Percentiles rank a stretch among this genome's conserved stretches.
These are phyloP conservation scores for Saccharomyces kudriavzevii DNA, from an alignment of 805 yeast genomes.

Conservation along the genomic window DNA sequence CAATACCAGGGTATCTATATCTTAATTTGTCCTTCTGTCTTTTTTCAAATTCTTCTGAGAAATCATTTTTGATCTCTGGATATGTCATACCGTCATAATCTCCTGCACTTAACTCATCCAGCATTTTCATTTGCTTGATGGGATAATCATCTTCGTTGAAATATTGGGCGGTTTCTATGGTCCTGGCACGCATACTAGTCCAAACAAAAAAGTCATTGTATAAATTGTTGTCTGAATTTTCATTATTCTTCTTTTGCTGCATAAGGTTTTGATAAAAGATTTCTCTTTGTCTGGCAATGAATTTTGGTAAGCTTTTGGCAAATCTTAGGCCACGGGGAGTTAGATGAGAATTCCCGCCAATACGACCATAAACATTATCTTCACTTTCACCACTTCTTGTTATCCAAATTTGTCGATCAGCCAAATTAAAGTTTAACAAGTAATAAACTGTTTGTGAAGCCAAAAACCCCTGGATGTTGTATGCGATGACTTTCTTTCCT, in stretches of 20 bases:
- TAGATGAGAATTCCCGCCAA: slow-evolving; percentile 84
- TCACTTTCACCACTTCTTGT: slow-evolving; percentile 90
- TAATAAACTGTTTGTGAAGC: slow-evolving; percentile 92
- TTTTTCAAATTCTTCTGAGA: slow-evolving; percentile 72
- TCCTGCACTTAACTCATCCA: slow-evolving; percentile 92
- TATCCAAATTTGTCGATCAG: slow-evolving; percentile 88
- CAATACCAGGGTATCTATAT: slow-evolving; percentile 93
- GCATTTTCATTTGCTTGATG: slow-evolving; percentile 82
- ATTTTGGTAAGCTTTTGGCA: slow-evolving; percentile 62
- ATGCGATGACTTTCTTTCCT: slow-evolving; percentile 88
- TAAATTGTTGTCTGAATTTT: slow-evolving; percentile 5
- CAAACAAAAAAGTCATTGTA: slow-evolving; percentile 78
- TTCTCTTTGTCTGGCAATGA: slow-evolving; percentile 61
- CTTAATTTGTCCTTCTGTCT: slow-evolving; percentile 70
- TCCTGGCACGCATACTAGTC: slow-evolving; percentile 79
- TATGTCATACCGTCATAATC: slow-evolving; percentile 89
- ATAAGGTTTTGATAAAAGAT: slow-evolving; percentile 47
- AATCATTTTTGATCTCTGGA: slow-evolving; percentile 62
- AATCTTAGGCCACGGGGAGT: slow-evolving; percentile 74
- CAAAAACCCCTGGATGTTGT: slow-evolving; percentile 77
- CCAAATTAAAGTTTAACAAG: slow-evolving; percentile 76
- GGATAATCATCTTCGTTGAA: slow-evolving; percentile 71
- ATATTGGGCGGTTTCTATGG: slow-evolving; percentile 67
- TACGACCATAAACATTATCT: slow-evolving; percentile 75
- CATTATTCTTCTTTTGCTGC: slow-evolving; percentile 44